Conservation (phyloP, 163 green algal species). For the Trebouxiophyceae sp. region DNA sequence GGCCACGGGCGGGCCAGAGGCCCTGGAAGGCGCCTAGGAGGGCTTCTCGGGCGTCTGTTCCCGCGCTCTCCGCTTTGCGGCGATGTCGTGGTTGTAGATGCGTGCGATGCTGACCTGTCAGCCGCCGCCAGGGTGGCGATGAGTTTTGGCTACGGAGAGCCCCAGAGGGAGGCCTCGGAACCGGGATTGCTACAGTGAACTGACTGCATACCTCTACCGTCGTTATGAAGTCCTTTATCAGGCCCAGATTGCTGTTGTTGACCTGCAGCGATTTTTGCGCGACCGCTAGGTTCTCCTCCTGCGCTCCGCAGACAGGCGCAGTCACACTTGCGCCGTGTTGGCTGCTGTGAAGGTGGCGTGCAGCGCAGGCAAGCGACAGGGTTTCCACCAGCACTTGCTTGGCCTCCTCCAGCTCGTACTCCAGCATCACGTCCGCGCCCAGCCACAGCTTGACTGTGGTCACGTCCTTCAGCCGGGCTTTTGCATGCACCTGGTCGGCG, state of each 20-base stretch:
- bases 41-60: no score
- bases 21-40: no score
- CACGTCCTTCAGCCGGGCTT: conserved; percentile 51
- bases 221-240: conserved; percentile 75
- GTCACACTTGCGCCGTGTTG: background rate
- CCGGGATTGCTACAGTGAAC: no score
- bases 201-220: conserved; percentile 66
- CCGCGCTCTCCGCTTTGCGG: conserved; percentile 12
- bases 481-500: conserved; percentile 70
- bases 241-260: conserved; percentile 49
- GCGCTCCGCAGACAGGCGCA: conserved; percentile 28
- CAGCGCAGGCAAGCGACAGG: background rate
- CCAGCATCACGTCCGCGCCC: conserved; percentile 80
- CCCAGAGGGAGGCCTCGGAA: no score
- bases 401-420: conserved; percentile 80
- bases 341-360: background rate
- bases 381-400: conserved; percentile 33
- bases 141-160: no score
- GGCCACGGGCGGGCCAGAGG: no score
- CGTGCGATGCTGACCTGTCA: conserved; percentile 48
- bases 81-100: conserved; percentile 79
- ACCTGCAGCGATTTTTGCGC: conserved; percentile 55
- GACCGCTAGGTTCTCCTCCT: conserved; percentile 55
- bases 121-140: background rate
- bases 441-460: conserved; percentile 86